Evolutionary conservation across 306 rosid genomes (phyloP), one percentile per base, ranked within the genome.

Genomic region (Acmispon strigosus): DNA sequence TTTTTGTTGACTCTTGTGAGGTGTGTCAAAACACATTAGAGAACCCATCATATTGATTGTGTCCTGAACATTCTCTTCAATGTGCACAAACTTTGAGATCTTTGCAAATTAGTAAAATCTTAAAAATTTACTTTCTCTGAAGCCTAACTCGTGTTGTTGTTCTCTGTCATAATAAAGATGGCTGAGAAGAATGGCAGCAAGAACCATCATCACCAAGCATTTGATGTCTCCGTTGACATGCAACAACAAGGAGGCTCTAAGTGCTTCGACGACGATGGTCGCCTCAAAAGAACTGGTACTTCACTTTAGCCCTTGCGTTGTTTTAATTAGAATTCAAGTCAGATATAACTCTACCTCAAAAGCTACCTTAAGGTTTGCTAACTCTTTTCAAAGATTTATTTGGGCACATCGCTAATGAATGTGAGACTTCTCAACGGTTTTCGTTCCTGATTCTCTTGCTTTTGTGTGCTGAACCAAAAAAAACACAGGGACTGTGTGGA

Each of bases 251-350:
- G 37, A 4, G 89, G 65, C 59, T 92, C 98, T 7, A 84, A 88
- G 72, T 82, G 79, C 62, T 85, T 69, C 9, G 96, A 92, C 24
- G 95, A 92, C n/a, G 98, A 92, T 51, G 98, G 98, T 43, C 96
- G 91, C 45, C 82, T 85, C 76, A 89, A 89, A 73, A 18, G 98
- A 86, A 86, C 90, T 0, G 98, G 98, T 92, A 56, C 17, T 2
- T 11, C 65, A 43, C 1, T 54, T 14, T n/a, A 9, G 29, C 3
- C 17, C 4, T 62, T 63, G 7, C 37, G 71, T 17, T 67, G 32
- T 67, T 32, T 5, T 32, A 0, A 5, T 32, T 6, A 32, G 37
- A 32, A 32, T 5, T 32, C 37, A 1, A 0, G 8, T 32, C 6
- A 32, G 37, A 8, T 2, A 7, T 32, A 32, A 32, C 4, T 27